These are phyloP conservation scores for Metarhizium album DNA, from an alignment of 2,329 filamentous ascomycete species.

Conservation along the genomic window DNA sequence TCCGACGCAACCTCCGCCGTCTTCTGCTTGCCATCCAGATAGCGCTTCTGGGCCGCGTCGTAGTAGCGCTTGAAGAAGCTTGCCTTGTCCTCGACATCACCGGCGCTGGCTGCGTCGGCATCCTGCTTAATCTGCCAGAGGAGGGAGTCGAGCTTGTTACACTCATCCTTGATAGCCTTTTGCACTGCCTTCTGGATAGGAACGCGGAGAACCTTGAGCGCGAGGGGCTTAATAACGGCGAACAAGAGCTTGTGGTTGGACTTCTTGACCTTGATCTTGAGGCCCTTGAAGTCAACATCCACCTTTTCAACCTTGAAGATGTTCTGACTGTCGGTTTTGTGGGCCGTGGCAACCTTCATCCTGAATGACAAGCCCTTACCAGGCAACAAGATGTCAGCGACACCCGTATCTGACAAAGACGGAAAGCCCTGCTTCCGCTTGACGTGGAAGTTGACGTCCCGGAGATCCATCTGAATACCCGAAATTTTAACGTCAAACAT, in stretches of 20 bases:
- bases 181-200: slow-evolving; percentile 80
- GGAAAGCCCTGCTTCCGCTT: slow-evolving; percentile 94
- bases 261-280: slow-evolving; percentile 84
- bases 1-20: slow-evolving; percentile 49
- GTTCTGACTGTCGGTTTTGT: slow-evolving; percentile 63
- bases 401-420: slow-evolving; percentile 72
- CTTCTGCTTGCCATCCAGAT: slow-evolving; percentile 70
- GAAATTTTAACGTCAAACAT: slow-evolving; percentile 73
- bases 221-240: slow-evolving; percentile 71
- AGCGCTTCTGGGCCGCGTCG: slow-evolving; percentile 60
- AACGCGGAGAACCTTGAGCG: slow-evolving; percentile 75
- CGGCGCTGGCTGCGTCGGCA: slow-evolving; percentile 59
- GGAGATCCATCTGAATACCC: slow-evolving; percentile 85
- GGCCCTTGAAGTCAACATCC: slow-evolving; percentile 66
- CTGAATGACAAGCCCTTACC: slow-evolving; percentile 87
- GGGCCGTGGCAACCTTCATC: slow-evolving; percentile 73
- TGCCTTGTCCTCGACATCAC: slow-evolving; percentile 58
- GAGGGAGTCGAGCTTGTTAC: slow-evolving; percentile 62
- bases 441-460: slow-evolving; percentile 87
- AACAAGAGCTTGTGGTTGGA: slow-evolving; percentile 93
- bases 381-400: slow-evolving; percentile 79
- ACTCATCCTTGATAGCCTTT: slow-evolving; percentile 77
- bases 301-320: slow-evolving; percentile 95
- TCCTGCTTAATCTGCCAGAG: slow-evolving; percentile 73
- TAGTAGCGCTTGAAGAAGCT: slow-evolving; percentile 85